phyloP scores from a whole-genome alignment of 257 asterid genomes.

The Sherardia arvensis region DNA sequence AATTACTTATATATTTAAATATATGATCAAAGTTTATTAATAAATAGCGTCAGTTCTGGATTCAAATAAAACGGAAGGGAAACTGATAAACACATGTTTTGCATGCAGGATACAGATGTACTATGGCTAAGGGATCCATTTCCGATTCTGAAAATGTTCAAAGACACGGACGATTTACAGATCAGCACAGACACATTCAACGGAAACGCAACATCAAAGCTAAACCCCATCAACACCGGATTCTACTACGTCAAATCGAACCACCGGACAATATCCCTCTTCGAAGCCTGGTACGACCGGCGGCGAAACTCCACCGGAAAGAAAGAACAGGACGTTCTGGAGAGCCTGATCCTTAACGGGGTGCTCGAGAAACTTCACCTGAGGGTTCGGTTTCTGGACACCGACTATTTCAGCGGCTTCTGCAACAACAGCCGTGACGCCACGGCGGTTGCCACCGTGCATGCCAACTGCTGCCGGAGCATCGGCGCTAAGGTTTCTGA shows the following conservation, averaged over 20 bases:
- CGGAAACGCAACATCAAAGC: constrained; percentile 29
- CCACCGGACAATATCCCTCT: constrained; percentile 37
- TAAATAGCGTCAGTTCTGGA: too few species aligned
- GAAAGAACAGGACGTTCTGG: constrained; percentile 68
- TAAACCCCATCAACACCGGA: constrained; percentile 51
- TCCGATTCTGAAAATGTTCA: constrained; percentile 18
- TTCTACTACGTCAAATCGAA: constrained; percentile 47
- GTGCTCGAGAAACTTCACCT: constrained; percentile 18
- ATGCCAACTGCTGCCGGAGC: constrained; percentile 61
- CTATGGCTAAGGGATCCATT: constrained; percentile 65
- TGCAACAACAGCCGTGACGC: constrained; percentile 33
- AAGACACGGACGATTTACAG: constrained; percentile 33
- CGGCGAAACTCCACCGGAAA: constrained; percentile 27
- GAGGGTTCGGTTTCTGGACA: constrained; percentile 28
- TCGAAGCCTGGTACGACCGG: constrained; percentile 40
- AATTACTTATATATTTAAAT: too few species aligned
- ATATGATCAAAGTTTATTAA: too few species aligned
- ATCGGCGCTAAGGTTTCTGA: constrained; percentile 54
- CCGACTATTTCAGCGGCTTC: constrained; percentile 47
- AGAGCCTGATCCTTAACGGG: constrained; percentile 13
- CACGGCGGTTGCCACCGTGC: constrained; percentile 36
- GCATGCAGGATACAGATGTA: constrained; percentile 55
- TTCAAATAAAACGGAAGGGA: too few species aligned
- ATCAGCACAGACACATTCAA: constrained; percentile 44
- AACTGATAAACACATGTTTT: neutral